These are phyloP conservation scores for Clarireedia homoeocarpa DNA, from an alignment of 2,329 filamentous ascomycete species.

Conservation along the genomic window DNA sequence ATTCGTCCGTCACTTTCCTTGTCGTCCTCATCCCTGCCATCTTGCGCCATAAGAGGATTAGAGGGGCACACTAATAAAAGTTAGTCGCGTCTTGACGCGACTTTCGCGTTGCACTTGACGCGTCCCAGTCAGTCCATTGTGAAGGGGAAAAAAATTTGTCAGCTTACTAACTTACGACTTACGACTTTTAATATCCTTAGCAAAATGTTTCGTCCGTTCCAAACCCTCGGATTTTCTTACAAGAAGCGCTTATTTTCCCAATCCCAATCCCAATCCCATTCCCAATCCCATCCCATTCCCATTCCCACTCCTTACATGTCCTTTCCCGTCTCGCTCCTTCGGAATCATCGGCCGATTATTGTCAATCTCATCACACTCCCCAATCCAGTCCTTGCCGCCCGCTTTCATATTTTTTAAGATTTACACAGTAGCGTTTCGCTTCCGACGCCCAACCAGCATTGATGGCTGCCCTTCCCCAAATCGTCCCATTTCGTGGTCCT, in stretches of 20 bases:
- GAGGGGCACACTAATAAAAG: neutral
- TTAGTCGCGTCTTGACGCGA: neutral
- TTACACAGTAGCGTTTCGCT: constrained; percentile 5
- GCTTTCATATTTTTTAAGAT: too few species aligned
- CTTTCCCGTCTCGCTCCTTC: too few species aligned
- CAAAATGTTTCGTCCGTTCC: neutral
- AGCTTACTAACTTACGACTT: too few species aligned
- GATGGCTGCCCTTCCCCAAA: too few species aligned
- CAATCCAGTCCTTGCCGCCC: constrained; percentile 1
- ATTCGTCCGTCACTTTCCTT: neutral
- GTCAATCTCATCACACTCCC: neutral
- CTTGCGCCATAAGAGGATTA: neutral
- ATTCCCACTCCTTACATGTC: too few species aligned
- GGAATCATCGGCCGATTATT: too few species aligned
- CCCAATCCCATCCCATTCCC: too few species aligned
- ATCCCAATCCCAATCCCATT: too few species aligned
- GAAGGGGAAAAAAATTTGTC: neutral
- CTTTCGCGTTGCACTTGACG: neutral
- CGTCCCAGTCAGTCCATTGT: neutral
- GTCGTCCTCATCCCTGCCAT: too few species aligned
- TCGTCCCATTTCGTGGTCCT: too few species aligned
- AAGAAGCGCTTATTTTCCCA: too few species aligned
- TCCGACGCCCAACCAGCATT: neutral
- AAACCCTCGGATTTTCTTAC: neutral
- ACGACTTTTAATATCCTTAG: neutral